Base-by-base conservation (phyloP, 2,329 filamentous ascomycete genomes). In the Trichoderma harzianum region DNA sequence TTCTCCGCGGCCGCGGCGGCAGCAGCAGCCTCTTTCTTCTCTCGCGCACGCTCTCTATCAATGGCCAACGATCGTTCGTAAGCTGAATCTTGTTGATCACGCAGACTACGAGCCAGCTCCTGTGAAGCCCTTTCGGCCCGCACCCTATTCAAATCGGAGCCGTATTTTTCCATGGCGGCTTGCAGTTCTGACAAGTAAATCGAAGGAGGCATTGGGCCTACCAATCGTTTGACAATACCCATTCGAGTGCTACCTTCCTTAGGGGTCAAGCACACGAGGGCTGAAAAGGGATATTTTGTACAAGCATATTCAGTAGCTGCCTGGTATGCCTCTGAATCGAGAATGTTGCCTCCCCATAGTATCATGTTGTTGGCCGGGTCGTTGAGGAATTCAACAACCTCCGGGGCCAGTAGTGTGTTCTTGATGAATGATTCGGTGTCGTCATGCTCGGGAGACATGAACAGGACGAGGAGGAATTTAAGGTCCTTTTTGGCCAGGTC, bases 281-380 rank as follows among this genome's bases (percentile, higher is more conserved):
- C 93, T 0, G 92, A 91, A 79, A 97, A 98, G 11, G 96, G 96
- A 77, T 96, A 98, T 79, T 97, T 97, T 72, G 93, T 97, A 81
- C 93, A 96, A 76, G 91, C 91, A 74, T 98, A 89, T 60, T 95
- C 94, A 14, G 89, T 88, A n/a, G 94, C 90, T 53, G 98, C 94
- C 80, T 98, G 94, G 81, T 97, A 98, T 6, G 95, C 93, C 83
- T 99, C 96, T 3, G 94, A 92, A 79, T 99, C 96, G 74, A 94
- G 89, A 0, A 98, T 92, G 76, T 94, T 97, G 61, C 96, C 96
- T 53, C 92, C 94, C 96, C 96, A 99, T 3, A 99, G 82, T 43
- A 98, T 85, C 34, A 98, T 88, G 78, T 95, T 92, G 80, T 94
- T 94, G 39, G 86, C 82, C 1, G 92, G 89, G 72, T 95, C 88